A percentile compares a stretch with the other conserved stretches of the same genome.
phyloP scores from a whole-genome alignment of 148 eudicot species.

The Nyssa sinensis region DNA sequence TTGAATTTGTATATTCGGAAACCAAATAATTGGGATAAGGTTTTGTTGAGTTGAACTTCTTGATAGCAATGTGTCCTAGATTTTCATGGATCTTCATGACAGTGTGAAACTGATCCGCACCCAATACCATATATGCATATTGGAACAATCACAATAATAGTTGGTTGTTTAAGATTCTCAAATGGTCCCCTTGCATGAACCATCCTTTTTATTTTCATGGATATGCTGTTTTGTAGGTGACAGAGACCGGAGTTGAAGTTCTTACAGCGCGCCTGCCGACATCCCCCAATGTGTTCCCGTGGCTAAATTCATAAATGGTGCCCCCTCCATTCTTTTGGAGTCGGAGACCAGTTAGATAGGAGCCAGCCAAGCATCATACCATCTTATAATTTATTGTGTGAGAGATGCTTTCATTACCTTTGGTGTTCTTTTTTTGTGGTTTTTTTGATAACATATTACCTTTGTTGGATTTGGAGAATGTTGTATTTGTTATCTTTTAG shows the following conservation, averaged over 20 bases:
- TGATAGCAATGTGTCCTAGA: neutral
- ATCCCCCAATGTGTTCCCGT: slow-evolving; percentile 86
- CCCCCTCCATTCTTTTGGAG: neutral
- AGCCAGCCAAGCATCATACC: neutral
- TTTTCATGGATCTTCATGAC: neutral
- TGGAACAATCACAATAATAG: neutral
- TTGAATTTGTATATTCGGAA: too few relatives aligned
- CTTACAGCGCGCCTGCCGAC: slow-evolving; percentile 86
- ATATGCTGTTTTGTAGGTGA: slow-evolving; percentile 52
- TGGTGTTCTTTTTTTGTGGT: neutral
- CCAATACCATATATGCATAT: neutral
- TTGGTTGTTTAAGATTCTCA: neutral
- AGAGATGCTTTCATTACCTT: too few relatives aligned
- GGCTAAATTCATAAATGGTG: slow-evolving; percentile 52
- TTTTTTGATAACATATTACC: neutral
- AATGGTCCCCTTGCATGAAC: neutral
- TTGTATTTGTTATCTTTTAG: slow-evolving; percentile 7
- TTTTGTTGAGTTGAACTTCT: neutral
- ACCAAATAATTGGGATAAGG: too few relatives aligned
- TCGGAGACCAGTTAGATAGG: neutral
- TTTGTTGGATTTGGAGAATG: neutral
- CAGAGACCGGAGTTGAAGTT: slow-evolving; percentile 90
- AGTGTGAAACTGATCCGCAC: neutral
- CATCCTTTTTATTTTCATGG: neutral
- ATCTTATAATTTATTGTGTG: neutral